Evolutionary conservation across 495 filamentous ascomycete species (phyloP), one percentile per base, ranked within the genome.

Genomic region (Chlorociboria aeruginascens): DNA sequence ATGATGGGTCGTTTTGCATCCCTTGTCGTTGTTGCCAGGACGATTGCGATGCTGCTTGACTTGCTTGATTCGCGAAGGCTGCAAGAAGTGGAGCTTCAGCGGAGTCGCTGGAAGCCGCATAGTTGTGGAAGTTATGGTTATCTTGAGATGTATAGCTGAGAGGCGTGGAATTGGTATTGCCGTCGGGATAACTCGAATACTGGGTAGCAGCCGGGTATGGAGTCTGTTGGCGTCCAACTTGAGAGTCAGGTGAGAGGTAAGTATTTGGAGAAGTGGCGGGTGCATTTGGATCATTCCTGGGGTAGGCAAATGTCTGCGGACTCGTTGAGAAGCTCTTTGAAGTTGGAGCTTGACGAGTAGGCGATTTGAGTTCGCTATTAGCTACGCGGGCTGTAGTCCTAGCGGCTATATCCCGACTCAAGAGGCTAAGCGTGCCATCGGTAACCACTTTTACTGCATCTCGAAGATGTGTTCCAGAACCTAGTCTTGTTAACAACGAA

Each of bases 181-280:
- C 7, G 11, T 54, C 51, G 1, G 53, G 40, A 39, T 60, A 60
- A 6, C 32, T 44, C 7, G 50, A 43, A 35, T 61, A 61, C 43
- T 61, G 58, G 2, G 58, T 58, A n/a, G 55, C 48, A 0, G 46
- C 47, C 12, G 58, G 58, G 29, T 61, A 58, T 8, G 51, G 52
- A 34, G 54, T 58, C 33, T 43, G 47, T 39, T 50, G 47, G 32
- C 57, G 57, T 6, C 29, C 3, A 8, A 49, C 6, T 11, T 45
- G 49, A 10, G 7, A 12, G n/a, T 55, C 45, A 1, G 48, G 7
- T 7, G 48, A 12, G 12, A 33, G 20, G 30, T 54, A 25, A 4
- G 1, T 25, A 4, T 25, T 25, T 25, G 20, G 20, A 25, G 20
- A 53, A 4, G 43, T 30, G 2, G 48, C 49, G 13, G 52, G 9